Conservation (phyloP, 23 red algal species). For the Gracilaria gracilis region DNA sequence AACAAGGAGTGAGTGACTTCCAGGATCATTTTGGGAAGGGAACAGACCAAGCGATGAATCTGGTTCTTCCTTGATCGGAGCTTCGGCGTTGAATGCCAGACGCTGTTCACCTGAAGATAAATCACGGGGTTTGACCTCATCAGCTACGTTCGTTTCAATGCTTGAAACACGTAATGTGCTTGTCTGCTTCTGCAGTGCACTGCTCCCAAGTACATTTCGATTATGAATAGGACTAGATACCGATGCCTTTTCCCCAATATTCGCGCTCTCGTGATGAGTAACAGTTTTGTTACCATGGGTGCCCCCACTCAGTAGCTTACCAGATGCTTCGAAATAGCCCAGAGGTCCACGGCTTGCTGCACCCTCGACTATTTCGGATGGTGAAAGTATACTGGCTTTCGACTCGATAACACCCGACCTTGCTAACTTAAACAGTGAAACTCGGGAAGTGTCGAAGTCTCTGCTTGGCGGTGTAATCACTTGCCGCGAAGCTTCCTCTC, state of each 20-base stretch:
- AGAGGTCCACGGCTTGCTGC: neutral
- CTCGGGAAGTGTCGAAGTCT: slow-evolving; percentile 24
- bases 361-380: slow-evolving; percentile 10
- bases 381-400: slow-evolving; percentile 6
- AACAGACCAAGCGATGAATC: neutral
- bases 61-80: neutral
- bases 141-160: neutral
- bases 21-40: neutral
- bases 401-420: slow-evolving; percentile 27
- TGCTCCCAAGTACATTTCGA: neutral
- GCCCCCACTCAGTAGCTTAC: no score
- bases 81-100: neutral
- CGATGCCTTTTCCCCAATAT: neutral
- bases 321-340: neutral
- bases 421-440: neutral
- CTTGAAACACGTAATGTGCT: neutral
- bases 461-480: slow-evolving; percentile 19
- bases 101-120: neutral
- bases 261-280: no score
- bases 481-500: slow-evolving; percentile 1
- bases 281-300: neutral
- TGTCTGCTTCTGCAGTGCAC: neutral
- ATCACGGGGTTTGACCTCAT: neutral
- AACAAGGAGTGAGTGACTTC: neutral
- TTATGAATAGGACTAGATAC: no score